A percentile compares a stretch with the other conserved stretches of the same genome.
Conservation (phyloP, 2,329 filamentous ascomycete species). For the Curvularia sp. region DNA sequence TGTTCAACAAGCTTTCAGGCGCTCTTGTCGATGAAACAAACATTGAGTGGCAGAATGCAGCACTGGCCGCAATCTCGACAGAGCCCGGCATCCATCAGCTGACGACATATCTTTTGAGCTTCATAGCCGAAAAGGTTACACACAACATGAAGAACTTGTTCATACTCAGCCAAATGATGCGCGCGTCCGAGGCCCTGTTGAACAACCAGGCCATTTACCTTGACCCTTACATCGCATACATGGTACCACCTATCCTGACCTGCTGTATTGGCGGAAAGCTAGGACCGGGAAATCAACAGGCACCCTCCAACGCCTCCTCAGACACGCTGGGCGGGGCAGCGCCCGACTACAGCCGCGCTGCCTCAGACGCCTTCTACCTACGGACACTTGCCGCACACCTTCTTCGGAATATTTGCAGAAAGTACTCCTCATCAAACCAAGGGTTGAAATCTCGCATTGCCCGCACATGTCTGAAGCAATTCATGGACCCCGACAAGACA, state of each 20-base stretch:
- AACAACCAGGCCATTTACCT: slow-evolving; percentile 82
- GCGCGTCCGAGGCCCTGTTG: slow-evolving; percentile 82
- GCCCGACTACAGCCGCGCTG: slow-evolving; percentile 27
- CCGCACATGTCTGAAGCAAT: slow-evolving; percentile 89
- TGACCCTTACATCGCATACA: slow-evolving; percentile 70
- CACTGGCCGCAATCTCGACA: slow-evolving; percentile 81
- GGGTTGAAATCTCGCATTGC: slow-evolving; percentile 87
- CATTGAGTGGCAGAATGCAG: slow-evolving; percentile 85
- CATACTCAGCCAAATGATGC: slow-evolving; percentile 89
- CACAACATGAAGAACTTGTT: slow-evolving; percentile 92
- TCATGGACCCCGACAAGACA: slow-evolving; percentile 84
- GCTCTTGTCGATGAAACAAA: slow-evolving; percentile 88
- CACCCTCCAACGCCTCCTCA: slow-evolving; percentile 60
- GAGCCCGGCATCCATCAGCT: slow-evolving; percentile 95
- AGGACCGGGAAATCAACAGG: slow-evolving; percentile 63
- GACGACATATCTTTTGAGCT: slow-evolving; percentile 94
- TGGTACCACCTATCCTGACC: slow-evolving; percentile 88
- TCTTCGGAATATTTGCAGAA: slow-evolving; percentile 77
- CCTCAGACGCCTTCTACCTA: slow-evolving; percentile 73
- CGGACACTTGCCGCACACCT: slow-evolving; percentile 85
- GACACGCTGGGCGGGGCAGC: slow-evolving; percentile 51
- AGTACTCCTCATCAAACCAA: slow-evolving; percentile 81
- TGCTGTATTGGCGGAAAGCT: slow-evolving; percentile 87
- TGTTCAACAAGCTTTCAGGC: slow-evolving; percentile 93
- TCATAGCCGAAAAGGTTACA: slow-evolving; percentile 94